A percentile compares a stretch with the other conserved stretches of the same genome.
These are phyloP conservation scores for Rhododendron vialii DNA, from an alignment of 148 eudicot species.

Conservation along the genomic window DNA sequence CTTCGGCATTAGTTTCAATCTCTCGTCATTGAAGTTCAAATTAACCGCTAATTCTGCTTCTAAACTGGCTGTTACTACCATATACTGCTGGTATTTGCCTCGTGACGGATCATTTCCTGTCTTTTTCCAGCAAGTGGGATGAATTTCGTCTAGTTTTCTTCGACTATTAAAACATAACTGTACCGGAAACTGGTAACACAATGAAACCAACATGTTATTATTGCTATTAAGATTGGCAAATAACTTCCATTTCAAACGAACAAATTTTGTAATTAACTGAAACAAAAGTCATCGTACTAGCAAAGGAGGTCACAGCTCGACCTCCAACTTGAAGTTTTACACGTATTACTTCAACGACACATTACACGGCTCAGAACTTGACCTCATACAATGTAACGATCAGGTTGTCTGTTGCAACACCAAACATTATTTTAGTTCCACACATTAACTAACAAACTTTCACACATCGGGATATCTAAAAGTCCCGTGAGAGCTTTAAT, in stretches of 20 bases:
- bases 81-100: neutral
- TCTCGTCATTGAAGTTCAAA: neutral
- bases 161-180: neutral
- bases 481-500: neutral
- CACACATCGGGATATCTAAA: neutral
- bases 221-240: neutral
- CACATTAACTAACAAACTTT: neutral
- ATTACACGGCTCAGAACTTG: neutral
- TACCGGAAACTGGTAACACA: neutral
- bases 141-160: neutral
- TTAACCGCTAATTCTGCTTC: neutral
- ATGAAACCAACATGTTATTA: neutral
- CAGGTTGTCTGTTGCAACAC: neutral
- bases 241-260: neutral
- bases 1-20: neutral
- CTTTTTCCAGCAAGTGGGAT: neutral
- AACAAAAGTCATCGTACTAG: neutral
- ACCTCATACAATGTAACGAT: neutral
- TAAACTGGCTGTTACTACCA: neutral
- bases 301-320: neutral
- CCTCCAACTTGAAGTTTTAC: neutral
- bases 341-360: neutral
- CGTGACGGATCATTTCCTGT: neutral
- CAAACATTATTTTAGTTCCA: neutral
- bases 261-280: neutral